Percentiles rank a stretch among this genome's conserved stretches.
These are phyloP conservation scores for Neurospora sp. DNA, from an alignment of 495 filamentous ascomycete genomes.

Conservation along the genomic window DNA sequence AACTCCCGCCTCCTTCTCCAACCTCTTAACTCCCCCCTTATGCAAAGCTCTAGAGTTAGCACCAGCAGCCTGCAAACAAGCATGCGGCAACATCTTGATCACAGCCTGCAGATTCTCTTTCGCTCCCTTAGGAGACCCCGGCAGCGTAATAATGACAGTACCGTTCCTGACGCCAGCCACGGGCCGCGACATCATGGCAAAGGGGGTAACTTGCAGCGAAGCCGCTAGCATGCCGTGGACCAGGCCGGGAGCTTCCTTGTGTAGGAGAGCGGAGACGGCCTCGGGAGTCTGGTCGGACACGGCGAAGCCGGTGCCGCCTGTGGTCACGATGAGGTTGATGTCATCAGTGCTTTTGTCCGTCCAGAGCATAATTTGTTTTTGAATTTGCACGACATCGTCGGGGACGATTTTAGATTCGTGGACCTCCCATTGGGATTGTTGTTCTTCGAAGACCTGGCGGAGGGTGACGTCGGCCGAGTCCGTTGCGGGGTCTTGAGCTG, in stretches of 20 bases:
- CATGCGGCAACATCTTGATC: conserved; percentile 85
- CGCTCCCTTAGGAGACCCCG: conserved; percentile 94
- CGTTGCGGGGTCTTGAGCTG: conserved; percentile 66
- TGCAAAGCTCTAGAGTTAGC: conserved; percentile 74
- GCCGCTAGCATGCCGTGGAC: conserved; percentile 90
- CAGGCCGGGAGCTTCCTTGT: conserved; percentile 81
- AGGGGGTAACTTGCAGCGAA: conserved; percentile 79
- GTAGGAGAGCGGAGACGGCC: conserved; percentile 70
- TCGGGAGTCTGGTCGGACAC: conserved; percentile 84
- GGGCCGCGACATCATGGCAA: conserved; percentile 95
- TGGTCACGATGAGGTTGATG: conserved; percentile 72
- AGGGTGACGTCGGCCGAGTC: conserved; percentile 61
- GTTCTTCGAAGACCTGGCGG: conserved; percentile 51
- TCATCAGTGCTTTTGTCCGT: conserved; percentile 41
- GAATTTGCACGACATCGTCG: conserved; percentile 67
- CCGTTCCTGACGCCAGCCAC: conserved; percentile 82
- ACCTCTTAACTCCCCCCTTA: conserved; percentile 65
- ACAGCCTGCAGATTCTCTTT: conserved; percentile 88
- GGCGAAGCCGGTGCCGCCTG: conserved; percentile 91
- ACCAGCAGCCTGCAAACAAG: conserved; percentile 80
- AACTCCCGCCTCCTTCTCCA: conserved; percentile 72
- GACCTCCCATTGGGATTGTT: conserved; percentile 58
- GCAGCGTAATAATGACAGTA: conserved; percentile 80
- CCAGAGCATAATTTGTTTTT: conserved; percentile 58
- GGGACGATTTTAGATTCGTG: conserved; percentile 65